Conservation (phyloP, 192 early-diverging fungal species). For the Rhizophlyctis rosea region DNA sequence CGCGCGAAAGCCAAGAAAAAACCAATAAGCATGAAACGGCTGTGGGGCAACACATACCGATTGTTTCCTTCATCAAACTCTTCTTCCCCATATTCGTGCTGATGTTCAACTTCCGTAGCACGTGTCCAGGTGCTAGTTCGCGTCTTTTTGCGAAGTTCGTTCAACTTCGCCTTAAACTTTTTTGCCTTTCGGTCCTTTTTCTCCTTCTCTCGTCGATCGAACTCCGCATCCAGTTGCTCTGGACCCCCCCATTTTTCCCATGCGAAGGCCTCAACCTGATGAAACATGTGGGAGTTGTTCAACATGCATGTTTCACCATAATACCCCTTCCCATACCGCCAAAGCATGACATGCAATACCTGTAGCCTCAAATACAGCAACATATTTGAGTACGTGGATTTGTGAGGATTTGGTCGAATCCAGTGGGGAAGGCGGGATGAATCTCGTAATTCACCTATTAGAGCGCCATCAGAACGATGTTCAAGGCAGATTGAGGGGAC, state of each 20-base stretch:
- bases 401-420: slow-evolving; percentile 91
- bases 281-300: too few relatives aligned
- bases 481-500: too few relatives aligned
- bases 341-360: slow-evolving; percentile 44
- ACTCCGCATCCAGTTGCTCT: slow-evolving; percentile 85
- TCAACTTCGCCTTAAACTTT: slow-evolving; percentile 75
- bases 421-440: slow-evolving; percentile 71
- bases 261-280: slow-evolving; percentile 85
- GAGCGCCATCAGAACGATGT: too few relatives aligned
- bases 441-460: slow-evolving; percentile 81
- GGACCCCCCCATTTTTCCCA: slow-evolving; percentile 88
- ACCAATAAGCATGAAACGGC: neutral
- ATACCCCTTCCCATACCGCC: neutral
- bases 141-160: slow-evolving; percentile 75
- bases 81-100: slow-evolving; percentile 66
- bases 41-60: slow-evolving; percentile 41
- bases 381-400: slow-evolving; percentile 97
- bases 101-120: slow-evolving; percentile 63
- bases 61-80: slow-evolving; percentile 28
- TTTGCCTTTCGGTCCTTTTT: slow-evolving; percentile 81
- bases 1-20: too few relatives aligned
- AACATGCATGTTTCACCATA: neutral
- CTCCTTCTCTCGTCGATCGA: slow-evolving; percentile 69
- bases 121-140: slow-evolving; percentile 70
- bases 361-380: slow-evolving; percentile 82